phyloP scores from a whole-genome alignment of 2,329 filamentous ascomycete species.

The Diaporthe australafricana region DNA sequence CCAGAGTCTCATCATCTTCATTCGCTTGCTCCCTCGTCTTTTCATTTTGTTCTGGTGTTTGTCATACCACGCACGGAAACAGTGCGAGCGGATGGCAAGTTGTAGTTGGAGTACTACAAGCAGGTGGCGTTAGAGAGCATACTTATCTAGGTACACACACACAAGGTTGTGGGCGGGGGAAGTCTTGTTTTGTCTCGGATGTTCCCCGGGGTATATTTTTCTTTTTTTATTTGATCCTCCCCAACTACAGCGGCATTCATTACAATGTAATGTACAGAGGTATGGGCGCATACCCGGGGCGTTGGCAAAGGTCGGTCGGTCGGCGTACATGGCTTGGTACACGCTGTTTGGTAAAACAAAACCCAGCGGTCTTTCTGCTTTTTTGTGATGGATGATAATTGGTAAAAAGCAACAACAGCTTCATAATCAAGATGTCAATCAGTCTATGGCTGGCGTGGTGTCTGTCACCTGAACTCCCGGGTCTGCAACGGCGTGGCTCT shows the following conservation, averaged over 20 bases:
- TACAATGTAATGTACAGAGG: not conserved
- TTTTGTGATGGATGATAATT: not conserved
- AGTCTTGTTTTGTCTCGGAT: not conserved
- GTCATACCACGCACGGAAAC: not conserved
- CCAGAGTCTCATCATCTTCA: too few relatives aligned
- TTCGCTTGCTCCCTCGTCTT: not conserved
- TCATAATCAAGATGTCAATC: constrained; percentile 4
- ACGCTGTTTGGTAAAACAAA: not conserved
- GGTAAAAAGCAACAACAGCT: constrained; percentile 8
- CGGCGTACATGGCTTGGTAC: not conserved
- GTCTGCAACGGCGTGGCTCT: too few relatives aligned
- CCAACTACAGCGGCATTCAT: constrained; percentile 22
- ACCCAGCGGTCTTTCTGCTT: not conserved
- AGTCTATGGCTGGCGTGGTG: not conserved
- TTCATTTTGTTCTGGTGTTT: not conserved
- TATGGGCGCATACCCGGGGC: constrained; percentile 16
- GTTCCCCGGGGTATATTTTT: not conserved
- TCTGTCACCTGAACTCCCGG: not conserved
- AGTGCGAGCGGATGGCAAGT: constrained; percentile 13
- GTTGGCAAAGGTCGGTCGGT: not conserved
- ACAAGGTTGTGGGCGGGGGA: not conserved
- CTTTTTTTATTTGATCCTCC: not conserved
- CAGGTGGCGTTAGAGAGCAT: not conserved
- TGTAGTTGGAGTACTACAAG: not conserved
- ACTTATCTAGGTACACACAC: not conserved